Base-by-base conservation (phyloP, 441 rosid species). In the Aquilaria agallochum region DNA sequence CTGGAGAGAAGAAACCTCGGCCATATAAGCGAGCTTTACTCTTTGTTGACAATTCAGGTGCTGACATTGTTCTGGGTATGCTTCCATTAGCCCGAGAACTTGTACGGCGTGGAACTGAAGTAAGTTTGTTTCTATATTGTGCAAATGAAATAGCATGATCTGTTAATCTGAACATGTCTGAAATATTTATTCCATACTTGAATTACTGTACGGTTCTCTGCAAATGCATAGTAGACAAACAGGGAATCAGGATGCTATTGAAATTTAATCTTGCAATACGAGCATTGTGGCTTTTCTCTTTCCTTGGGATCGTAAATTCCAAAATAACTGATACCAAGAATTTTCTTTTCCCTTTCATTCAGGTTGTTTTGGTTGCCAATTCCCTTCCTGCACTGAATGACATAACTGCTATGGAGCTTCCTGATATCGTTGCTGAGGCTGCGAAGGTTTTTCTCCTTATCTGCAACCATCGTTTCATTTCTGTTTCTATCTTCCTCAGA, bases 1-100 rank as follows among this genome's bases (percentile, higher is more conserved):
- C 83, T 67, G 86, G 72, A 52, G 77, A 72, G 59, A 81, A 78
- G 74, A 86, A 79, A 73, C 95, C 88, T 73, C 73, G 1, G 40
- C 84, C 88, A 31, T 96, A 95, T 69, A 95, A 86, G 78, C 85
- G 97, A 80, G 99, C 97, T 61, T 72, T 95, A 65, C 95, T 95
- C 62, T 95, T 95, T 77, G 98, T 95, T 66, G 99, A 95, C 80
- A 95, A 95, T 81, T 83, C 99, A 0, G 99, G 99, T 69, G 98
- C 99, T 70, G 99, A 95, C 47, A 59, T 95, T 68, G 83, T 95
- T 65, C 81, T 95, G 36, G 99, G 99, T 53, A 95, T 95, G 99
- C 97, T 95, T 78, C 99, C 98, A 20, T 84, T 95, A 47, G 99
- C 99, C 11, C 76, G 98, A 69, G 99, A 95, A 77, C 87, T 95